Base-by-base conservation (phyloP, 108 stramenopile genomes). In the Cyclotella choctawhatcheeana region DNA sequence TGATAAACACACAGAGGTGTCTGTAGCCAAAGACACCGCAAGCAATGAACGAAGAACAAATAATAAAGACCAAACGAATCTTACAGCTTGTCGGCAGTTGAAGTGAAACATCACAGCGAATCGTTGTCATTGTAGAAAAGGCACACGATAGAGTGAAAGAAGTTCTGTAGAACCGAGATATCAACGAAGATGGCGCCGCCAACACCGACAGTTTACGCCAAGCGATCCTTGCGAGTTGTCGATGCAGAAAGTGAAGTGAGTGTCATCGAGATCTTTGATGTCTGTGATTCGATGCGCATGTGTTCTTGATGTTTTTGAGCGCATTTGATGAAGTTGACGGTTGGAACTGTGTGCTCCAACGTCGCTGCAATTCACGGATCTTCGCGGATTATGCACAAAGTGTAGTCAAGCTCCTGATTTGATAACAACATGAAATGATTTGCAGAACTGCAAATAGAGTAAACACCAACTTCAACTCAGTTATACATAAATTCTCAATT, bases 181-280 rank as follows among this genome's bases (percentile, higher is more conserved):
- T 5, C 7, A 14, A 51, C 50, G 14, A 22, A 51, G 17, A 51
- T 22, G 20, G 21, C 21, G 50, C 50, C 50, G 17, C 63, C 44
- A 4, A 30, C 63, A 14, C 63, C 63, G 2, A 64, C 20, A 48
- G 21, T 73, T 1, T 51, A 63, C 27, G 34, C 62, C 6, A 63
- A 55, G 27, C 77, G 77, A 10, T 65, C 69, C 10, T 53, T 77
- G 20, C 69, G 69, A 27, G 77, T 77, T 25, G 61, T 77, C 16
- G 64, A 77, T 60, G 30, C 77, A 2, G 77, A 77, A 32, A 65
- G 69, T 40, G 56, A 77, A 45, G 77, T 77, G 58, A 77, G 77
- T 77, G 34, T 22, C 22, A 20, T 13, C 24, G 48, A 54, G n/a
- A n/a, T n/a, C n/a, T 29, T 27, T 54, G 27, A 54, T 29, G 5